A percentile compares a stretch with the other conserved stretches of the same genome.
Conservation (phyloP, 2,329 filamentous ascomycete species). For the Xylariaceae sp. region DNA sequence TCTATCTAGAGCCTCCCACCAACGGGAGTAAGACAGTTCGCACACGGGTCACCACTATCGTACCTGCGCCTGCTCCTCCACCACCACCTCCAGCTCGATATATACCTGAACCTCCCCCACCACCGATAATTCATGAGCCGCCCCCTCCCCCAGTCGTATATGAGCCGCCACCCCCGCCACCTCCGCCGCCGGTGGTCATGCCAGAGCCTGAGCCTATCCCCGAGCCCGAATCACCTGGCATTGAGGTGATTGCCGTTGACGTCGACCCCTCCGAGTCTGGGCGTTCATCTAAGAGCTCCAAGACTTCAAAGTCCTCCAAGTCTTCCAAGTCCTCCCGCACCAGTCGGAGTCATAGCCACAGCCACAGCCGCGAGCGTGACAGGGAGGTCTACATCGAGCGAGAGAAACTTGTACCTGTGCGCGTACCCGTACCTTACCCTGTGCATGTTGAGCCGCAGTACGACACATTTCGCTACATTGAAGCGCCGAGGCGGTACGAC, state of each 20-base stretch:
- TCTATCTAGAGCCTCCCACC: constrained; percentile 37
- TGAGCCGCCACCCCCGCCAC: constrained; percentile 20
- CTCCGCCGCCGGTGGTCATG: constrained; percentile 12
- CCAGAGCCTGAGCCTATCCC: constrained; percentile 12
- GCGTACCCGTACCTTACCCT: constrained; percentile 38
- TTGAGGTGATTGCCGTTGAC: constrained; percentile 40
- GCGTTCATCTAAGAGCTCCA: constrained; percentile 23
- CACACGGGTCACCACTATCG: constrained; percentile 33
- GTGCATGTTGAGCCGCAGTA: constrained; percentile 39
- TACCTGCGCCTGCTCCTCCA: constrained; percentile 26
- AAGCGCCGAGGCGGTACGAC: constrained; percentile 40
- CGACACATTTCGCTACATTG: constrained; percentile 50
- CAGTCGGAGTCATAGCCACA: constrained; percentile 16
- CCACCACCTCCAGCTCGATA: constrained; percentile 14
- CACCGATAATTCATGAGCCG: constrained; percentile 17
- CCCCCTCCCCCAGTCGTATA: constrained; percentile 19
- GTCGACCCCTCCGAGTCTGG: constrained; percentile 30
- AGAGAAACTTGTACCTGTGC: constrained; percentile 42
- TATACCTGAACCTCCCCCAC: constrained; percentile 14
- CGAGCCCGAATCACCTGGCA: constrained; percentile 21
- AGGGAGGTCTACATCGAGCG: constrained; percentile 49
- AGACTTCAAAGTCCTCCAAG: constrained; percentile 22
- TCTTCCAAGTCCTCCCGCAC: constrained; percentile 29
- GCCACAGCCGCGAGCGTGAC: constrained; percentile 26
- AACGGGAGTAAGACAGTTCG: constrained; percentile 32